phyloP scores from a whole-genome alignment of 1,284 basidiomycete genomes.

The Mycosarcoma maydis region DNA sequence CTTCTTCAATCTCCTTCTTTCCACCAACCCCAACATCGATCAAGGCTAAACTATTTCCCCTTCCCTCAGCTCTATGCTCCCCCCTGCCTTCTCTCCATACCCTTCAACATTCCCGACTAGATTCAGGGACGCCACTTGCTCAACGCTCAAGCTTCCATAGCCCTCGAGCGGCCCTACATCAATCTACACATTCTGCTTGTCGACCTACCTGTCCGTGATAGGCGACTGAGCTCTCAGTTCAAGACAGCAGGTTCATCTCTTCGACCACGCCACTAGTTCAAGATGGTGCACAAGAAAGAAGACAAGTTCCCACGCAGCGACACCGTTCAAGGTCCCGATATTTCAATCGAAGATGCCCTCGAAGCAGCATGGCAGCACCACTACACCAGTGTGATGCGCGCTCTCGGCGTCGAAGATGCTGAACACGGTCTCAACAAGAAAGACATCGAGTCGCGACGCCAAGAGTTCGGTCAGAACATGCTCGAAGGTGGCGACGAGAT shows the following conservation, averaged over 20 bases:
- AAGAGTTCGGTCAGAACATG: slow-evolving; percentile 61
- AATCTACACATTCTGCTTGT: slow-evolving; percentile 1
- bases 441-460: slow-evolving; percentile 42
- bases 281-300: slow-evolving; percentile 36
- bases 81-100: not conserved
- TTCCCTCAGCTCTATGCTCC: not conserved
- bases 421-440: slow-evolving; percentile 52
- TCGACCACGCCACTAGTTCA: too few species aligned
- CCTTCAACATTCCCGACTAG: not conserved
- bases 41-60: slow-evolving; percentile 4
- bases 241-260: too few species aligned
- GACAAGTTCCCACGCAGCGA: slow-evolving; percentile 44
- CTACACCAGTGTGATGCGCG: slow-evolving; percentile 42
- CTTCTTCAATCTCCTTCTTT: slow-evolving; percentile 34
- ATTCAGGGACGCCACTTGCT: not conserved
- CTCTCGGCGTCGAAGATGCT: slow-evolving; percentile 42
- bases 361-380: slow-evolving; percentile 40
- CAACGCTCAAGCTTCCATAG: not conserved
- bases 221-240: slow-evolving; percentile 9
- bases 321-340: slow-evolving; percentile 46
- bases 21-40: slow-evolving; percentile 4
- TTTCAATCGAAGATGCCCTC: slow-evolving; percentile 36
- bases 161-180: not conserved
- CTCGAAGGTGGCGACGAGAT: slow-evolving; percentile 62
- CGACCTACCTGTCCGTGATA: slow-evolving; percentile 44